phyloP scores from a whole-genome alignment of 768 basidiomycete genomes.

The Rhizopogon rudus region DNA sequence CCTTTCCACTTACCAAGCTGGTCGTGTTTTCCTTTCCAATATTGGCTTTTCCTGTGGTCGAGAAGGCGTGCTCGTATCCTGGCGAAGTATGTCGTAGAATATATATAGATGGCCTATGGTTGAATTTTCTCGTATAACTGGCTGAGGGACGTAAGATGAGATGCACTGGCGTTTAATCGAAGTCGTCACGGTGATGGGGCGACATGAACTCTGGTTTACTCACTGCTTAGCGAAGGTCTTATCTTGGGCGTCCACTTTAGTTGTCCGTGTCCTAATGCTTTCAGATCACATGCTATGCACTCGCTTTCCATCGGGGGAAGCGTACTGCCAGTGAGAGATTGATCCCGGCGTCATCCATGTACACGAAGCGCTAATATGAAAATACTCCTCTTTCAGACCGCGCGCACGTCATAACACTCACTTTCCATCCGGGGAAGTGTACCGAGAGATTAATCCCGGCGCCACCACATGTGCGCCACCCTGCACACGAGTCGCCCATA shows the following conservation, averaged over 20 bases:
- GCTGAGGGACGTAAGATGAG: no score
- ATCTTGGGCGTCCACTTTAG: constrained; percentile 14
- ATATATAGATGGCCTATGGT: no score
- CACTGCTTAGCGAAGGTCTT: background rate
- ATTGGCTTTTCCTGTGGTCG: no score
- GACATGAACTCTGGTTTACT: background rate
- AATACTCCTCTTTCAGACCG: background rate
- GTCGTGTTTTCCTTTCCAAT: no score
- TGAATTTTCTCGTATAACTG: no score
- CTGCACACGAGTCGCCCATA: constrained; percentile 30
- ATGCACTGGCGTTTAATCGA: no score
- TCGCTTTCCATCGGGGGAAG: constrained; percentile 19
- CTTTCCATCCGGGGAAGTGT: constrained; percentile 19
- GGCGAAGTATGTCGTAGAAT: no score
- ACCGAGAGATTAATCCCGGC: constrained; percentile 26
- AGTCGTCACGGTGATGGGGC: no score
- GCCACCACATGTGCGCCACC: constrained; percentile 21
- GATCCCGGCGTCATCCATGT: constrained; percentile 20
- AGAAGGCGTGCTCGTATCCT: no score
- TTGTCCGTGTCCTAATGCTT: constrained; percentile 7
- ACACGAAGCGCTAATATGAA: constrained; percentile 29
- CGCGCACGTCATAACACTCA: constrained; percentile 14
- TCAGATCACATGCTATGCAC: constrained; percentile 16
- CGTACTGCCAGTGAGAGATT: constrained; percentile 27
- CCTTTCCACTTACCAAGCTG: no score